A percentile compares a stretch with the other conserved stretches of the same genome.
phyloP scores from a whole-genome alignment of 129 eudicot species.

The Cynara cardunculus region DNA sequence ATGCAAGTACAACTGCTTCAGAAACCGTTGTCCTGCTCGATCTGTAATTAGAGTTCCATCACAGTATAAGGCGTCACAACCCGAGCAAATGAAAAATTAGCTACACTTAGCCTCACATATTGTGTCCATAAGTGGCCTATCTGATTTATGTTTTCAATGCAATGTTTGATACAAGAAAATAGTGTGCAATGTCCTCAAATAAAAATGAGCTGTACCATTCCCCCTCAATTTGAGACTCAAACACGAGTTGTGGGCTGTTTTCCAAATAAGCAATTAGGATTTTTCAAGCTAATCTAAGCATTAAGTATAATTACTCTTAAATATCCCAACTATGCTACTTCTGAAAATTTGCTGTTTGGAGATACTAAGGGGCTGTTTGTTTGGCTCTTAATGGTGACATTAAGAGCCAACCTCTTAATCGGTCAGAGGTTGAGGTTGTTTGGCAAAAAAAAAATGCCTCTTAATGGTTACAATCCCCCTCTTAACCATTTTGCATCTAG shows the following conservation, averaged over 20 bases:
- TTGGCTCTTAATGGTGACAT: no score
- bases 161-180: neutral
- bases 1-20: constrained; percentile 47
- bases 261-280: neutral
- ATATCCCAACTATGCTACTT: neutral
- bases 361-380: no score
- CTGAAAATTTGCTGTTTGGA: neutral
- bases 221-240: neutral
- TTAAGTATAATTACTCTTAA: neutral
- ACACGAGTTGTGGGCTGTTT: neutral
- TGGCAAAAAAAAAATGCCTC: no score
- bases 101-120: neutral
- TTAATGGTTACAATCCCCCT: no score
- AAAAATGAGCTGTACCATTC: neutral
- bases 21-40: constrained; percentile 78
- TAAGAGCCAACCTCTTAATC: no score
- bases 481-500: no score
- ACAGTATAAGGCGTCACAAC: neutral
- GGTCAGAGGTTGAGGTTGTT: no score
- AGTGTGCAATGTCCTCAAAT: neutral
- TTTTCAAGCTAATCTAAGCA: neutral
- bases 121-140: neutral
- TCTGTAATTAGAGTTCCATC: constrained; percentile 33
- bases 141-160: neutral
- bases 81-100: neutral